Evolutionary conservation across 108 stramenopile genomes (phyloP).

Genomic region (Cylindrotheca closterium): DNA sequence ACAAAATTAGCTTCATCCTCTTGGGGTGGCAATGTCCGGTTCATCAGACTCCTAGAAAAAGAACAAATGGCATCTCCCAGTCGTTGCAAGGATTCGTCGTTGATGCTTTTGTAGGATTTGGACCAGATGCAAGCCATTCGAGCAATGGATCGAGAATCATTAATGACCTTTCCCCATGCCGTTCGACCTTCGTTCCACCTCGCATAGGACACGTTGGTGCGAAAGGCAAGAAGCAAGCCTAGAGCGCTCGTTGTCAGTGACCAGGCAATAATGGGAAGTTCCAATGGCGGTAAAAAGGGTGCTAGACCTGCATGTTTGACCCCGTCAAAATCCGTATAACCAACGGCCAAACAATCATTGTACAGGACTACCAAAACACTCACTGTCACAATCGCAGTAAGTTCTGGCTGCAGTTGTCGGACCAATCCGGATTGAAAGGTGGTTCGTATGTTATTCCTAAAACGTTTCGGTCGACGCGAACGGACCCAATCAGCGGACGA

Average conservation of each 20-base stretch:
- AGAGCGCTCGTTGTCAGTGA: slow-evolving; percentile 49
- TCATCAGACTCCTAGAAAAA: slow-evolving; percentile 35
- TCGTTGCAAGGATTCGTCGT: slow-evolving; percentile 13
- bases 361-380: slow-evolving; percentile 37
- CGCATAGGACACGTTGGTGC: slow-evolving; percentile 60
- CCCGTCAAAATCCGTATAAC: slow-evolving; percentile 3
- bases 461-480: slow-evolving; percentile 37
- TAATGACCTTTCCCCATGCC: slow-evolving; percentile 49
- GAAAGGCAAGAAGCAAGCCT: slow-evolving; percentile 63
- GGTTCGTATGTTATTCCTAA: slow-evolving; percentile 37
- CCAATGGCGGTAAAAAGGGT: too few species aligned
- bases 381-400: slow-evolving; percentile 17
- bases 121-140: slow-evolving; percentile 45
- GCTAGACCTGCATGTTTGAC: slow-evolving; percentile 9
- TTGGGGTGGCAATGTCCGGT: slow-evolving; percentile 23
- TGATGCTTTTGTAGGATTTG: not conserved
- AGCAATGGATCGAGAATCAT: slow-evolving; percentile 35
- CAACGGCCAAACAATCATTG: slow-evolving; percentile 27
- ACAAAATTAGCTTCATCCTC: slow-evolving; percentile 44
- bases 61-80: slow-evolving; percentile 36
- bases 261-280: too few species aligned
- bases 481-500: slow-evolving; percentile 42
- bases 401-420: slow-evolving; percentile 36
- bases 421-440: slow-evolving; percentile 30
- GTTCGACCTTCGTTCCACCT: slow-evolving; percentile 55